phyloP scores from a whole-genome alignment of 257 asterid species.

The Misopates orontium region DNA sequence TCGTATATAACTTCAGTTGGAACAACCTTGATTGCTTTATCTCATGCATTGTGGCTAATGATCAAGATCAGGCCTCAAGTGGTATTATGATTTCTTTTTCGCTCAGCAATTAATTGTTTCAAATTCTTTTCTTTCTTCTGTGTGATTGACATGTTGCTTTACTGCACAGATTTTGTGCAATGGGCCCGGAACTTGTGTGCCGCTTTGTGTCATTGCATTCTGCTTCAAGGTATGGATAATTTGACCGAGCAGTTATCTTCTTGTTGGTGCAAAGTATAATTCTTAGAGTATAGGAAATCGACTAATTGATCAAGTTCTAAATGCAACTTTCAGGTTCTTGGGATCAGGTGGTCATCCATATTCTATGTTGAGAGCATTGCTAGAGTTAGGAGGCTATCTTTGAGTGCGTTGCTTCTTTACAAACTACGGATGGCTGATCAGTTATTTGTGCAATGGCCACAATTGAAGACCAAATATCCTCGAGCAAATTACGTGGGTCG shows the following conservation, averaged over 20 bases:
- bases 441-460: conserved; percentile 93
- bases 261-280: conserved; percentile 5
- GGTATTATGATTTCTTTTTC: conserved; percentile 48
- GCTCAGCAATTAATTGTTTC: not conserved
- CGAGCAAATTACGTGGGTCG: conserved; percentile 80
- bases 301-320: conserved; percentile 2
- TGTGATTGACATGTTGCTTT: conserved; percentile 9
- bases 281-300: conserved; percentile 13
- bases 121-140: not conserved
- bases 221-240: conserved; percentile 61
- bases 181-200: conserved; percentile 97
- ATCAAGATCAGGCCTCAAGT: conserved; percentile 87
- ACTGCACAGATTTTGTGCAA: conserved; percentile 73
- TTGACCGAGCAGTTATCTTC: not conserved
- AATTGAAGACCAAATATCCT: conserved; percentile 70
- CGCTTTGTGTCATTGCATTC: conserved; percentile 36
- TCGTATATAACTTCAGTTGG: conserved; percentile 83
- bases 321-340: conserved; percentile 55
- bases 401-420: conserved; percentile 83
- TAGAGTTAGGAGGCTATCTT: conserved; percentile 81
- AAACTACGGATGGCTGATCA: conserved; percentile 81
- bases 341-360: conserved; percentile 81
- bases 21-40: conserved; percentile 76
- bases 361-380: conserved; percentile 96
- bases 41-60: conserved; percentile 90